Evolutionary conservation across 345 rosid genomes (phyloP), one percentile per base, ranked within the genome.

Genomic region (Pugionium cornutum): DNA sequence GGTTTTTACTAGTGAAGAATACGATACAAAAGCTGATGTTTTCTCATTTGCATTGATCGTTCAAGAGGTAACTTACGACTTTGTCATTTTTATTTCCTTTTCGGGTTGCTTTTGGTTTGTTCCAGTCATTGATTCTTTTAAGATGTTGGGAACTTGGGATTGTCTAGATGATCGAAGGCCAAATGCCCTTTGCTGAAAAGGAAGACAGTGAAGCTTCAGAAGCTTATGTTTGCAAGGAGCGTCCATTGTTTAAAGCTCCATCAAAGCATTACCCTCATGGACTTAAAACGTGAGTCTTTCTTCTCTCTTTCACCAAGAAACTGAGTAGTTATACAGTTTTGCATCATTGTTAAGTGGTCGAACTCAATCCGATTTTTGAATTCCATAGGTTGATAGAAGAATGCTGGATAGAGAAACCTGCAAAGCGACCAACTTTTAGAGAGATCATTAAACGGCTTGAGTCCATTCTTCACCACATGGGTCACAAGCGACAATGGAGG

Each of bases 11-110:
- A 76, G 76, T 40, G 85, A 67, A 79, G 89, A 81, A 29, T 92
- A 89, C 49, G 98, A 83, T 64, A 92, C 94, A 43, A 92, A 92
- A 84, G 97, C 84, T 46, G 98, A 92, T 75, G 94, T 92, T 6
- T 92, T 92, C 82, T 86, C 97, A 35, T 92, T 89, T 77, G 97
- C 97, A 37, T 77, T 92, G 74, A 92, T 92, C 31, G 76, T 89
- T 62, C 97, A 92, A 66, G 98, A 92, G 89, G 97, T 88, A 74
- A 74, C 59, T 33, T 40, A 6, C 7, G 25, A 36, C 18, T 1
- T 10, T 3, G 18, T 18, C 18, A 18, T 18, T 18, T 18, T 18
- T 18, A 18, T 28, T 26, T n/a, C 9, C 5, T 45, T 9, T 27
- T 36, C 26, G 41, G 18, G 28, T 10, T 36, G 11, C 7, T 10